phyloP scores from a whole-genome alignment of 495 filamentous ascomycete species.

The Bacidia gigantensis region DNA sequence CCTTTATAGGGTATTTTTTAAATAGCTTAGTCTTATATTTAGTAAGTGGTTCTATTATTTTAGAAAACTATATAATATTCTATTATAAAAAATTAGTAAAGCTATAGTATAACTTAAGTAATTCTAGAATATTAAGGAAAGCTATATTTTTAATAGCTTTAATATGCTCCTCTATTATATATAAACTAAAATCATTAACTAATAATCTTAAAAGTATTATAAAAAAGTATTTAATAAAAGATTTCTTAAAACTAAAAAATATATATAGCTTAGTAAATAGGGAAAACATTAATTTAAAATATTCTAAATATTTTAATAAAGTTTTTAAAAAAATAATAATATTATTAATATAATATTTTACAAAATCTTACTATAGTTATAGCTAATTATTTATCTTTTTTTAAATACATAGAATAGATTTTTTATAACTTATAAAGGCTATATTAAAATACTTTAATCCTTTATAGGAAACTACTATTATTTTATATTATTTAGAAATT shows the following conservation, averaged over 20 bases:
- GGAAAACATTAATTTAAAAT: not conserved
- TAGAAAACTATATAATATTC: not conserved
- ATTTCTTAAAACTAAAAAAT: not conserved
- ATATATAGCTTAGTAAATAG: not conserved
- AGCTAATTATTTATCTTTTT: slow-evolving; percentile 6
- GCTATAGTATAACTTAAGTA: not conserved
- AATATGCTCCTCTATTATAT: not conserved
- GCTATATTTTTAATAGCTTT: not conserved
- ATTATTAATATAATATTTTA: slow-evolving; percentile 1
- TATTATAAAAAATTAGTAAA: not conserved
- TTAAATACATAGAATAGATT: slow-evolving; percentile 1
- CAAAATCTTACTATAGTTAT: not conserved
- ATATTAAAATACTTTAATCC: not conserved
- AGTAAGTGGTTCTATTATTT: not conserved
- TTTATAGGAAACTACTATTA: not conserved
- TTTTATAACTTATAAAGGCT: slow-evolving; percentile 5
- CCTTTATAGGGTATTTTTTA: not conserved
- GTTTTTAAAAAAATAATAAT: slow-evolving; percentile 3
- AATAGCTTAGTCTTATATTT: slow-evolving; percentile 1
- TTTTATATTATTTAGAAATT: not conserved
- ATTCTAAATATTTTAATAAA: slow-evolving; percentile 1
- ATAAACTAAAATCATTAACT: not conserved
- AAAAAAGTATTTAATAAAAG: not conserved
- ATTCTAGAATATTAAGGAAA: not conserved
- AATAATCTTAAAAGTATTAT: not conserved